Conservation (phyloP, 2,329 filamentous ascomycete species). For the Thermothelomyces thermophilus region DNA sequence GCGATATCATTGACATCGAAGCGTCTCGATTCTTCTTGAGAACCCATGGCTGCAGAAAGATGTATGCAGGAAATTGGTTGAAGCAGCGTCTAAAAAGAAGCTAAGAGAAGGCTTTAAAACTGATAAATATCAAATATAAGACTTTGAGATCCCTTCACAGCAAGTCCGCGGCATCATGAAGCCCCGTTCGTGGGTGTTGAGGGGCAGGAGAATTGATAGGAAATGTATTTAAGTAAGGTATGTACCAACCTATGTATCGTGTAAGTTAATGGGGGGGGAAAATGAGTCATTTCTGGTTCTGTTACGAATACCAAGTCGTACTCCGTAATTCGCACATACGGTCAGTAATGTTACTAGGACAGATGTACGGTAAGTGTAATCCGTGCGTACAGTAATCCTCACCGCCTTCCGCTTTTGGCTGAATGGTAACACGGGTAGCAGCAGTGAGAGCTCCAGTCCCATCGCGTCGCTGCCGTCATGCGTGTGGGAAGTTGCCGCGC, state of each 20-base stretch:
- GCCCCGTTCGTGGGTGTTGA: neutral
- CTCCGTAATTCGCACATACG: too few relatives aligned
- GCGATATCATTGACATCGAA: conserved; percentile 59
- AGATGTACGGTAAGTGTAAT: too few relatives aligned
- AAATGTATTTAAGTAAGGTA: neutral
- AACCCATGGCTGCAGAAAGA: conserved; percentile 23
- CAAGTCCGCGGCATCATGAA: neutral
- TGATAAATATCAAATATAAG: too few relatives aligned
- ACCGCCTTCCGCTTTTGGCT: neutral
- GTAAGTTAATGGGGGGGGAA: too few relatives aligned
- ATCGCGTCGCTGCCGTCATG: conserved; percentile 16
- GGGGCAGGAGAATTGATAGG: neutral
- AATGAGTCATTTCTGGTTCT: neutral
- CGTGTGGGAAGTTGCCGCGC: conserved; percentile 2
- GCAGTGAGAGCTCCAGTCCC: neutral
- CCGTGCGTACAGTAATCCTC: too few relatives aligned
- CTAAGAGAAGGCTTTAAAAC: neutral
- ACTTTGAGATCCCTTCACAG: neutral
- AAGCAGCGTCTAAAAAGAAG: neutral
- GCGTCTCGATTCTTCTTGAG: conserved; percentile 15
- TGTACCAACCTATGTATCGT: too few relatives aligned
- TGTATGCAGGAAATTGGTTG: neutral
- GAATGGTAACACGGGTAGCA: neutral
- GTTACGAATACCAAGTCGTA: too few relatives aligned
- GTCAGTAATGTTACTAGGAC: too few relatives aligned